phyloP scores from a whole-genome alignment of 768 basidiomycete genomes.

The Auricularia cornea region DNA sequence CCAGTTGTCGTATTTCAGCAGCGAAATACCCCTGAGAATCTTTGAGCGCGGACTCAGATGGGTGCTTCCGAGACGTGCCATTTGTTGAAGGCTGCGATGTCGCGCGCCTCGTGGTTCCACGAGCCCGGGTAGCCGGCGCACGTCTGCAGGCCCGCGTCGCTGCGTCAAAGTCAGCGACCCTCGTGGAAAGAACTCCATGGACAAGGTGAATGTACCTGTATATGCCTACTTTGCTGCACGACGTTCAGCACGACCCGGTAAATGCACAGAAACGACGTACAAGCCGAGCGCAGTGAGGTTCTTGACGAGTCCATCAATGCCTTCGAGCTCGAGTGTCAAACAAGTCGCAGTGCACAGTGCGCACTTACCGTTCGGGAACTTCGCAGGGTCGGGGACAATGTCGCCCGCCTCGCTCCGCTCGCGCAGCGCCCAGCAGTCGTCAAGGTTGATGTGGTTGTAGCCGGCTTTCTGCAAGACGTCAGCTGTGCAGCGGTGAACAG shows the following conservation, averaged over 20 bases:
- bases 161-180: slow-evolving; percentile 26
- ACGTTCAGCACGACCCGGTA: too few relatives aligned
- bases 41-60: too few relatives aligned
- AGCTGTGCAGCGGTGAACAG: too few relatives aligned
- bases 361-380: slow-evolving; percentile 41
- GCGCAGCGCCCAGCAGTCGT: slow-evolving; percentile 60
- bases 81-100: slow-evolving; percentile 48
- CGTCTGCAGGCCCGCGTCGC: slow-evolving; percentile 63
- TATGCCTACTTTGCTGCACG: slow-evolving; percentile 48
- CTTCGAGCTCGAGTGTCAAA: not conserved
- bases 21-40: not conserved
- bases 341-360: not conserved
- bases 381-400: slow-evolving; percentile 43
- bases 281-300: slow-evolving; percentile 48
- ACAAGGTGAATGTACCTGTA: slow-evolving; percentile 27
- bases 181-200: not conserved
- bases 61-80: too few relatives aligned
- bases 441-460: slow-evolving; percentile 51
- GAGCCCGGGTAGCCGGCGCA: slow-evolving; percentile 49
- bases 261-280: slow-evolving; percentile 36
- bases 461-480: slow-evolving; percentile 40
- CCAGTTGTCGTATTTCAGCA: slow-evolving; percentile 50
- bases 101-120: slow-evolving; percentile 15
- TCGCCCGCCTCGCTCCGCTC: slow-evolving; percentile 41
- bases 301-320: slow-evolving; percentile 46